Evolutionary conservation across 2,329 filamentous ascomycete species (phyloP).

Genomic region (Zymoseptoria crescenta): DNA sequence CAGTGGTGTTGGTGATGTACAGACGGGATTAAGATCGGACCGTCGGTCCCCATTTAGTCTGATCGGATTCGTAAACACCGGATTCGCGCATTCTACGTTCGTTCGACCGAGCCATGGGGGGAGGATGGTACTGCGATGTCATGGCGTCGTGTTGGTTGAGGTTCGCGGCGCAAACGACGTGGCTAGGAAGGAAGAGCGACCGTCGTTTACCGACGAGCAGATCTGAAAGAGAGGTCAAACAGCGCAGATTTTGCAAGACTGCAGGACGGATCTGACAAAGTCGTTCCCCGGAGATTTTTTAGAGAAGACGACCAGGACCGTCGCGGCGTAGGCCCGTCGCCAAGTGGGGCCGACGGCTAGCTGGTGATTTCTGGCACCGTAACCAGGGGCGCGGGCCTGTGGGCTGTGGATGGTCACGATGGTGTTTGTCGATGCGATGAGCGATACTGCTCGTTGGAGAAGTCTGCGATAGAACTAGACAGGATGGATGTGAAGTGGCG

Average conservation of each 20-base stretch:
- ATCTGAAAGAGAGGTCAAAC: not conserved
- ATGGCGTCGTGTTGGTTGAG: not conserved
- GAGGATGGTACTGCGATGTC: not conserved
- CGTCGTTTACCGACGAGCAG: not conserved
- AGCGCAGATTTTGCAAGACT: not conserved
- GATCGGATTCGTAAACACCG: not conserved
- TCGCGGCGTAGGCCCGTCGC: not conserved
- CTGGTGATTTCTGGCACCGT: not conserved
- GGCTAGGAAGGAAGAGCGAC: not conserved
- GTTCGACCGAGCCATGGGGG: not conserved
- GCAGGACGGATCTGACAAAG: not conserved
- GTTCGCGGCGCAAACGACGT: not conserved
- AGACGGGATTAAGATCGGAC: not conserved
- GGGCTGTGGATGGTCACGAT: no score
- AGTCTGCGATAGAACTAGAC: not conserved
- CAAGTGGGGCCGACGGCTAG: not conserved
- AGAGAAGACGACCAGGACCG: not conserved
- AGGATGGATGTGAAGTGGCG: no score
- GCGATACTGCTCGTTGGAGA: not conserved
- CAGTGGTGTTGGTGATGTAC: not conserved
- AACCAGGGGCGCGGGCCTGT: not conserved
- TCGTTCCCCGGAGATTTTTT: not conserved
- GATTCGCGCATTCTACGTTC: not conserved
- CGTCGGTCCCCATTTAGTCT: not conserved
- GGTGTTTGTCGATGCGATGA: not conserved